Evolutionary conservation across 441 rosid genomes (phyloP), one percentile per base, ranked within the genome.

Genomic region (Adansonia madagascariensis): DNA sequence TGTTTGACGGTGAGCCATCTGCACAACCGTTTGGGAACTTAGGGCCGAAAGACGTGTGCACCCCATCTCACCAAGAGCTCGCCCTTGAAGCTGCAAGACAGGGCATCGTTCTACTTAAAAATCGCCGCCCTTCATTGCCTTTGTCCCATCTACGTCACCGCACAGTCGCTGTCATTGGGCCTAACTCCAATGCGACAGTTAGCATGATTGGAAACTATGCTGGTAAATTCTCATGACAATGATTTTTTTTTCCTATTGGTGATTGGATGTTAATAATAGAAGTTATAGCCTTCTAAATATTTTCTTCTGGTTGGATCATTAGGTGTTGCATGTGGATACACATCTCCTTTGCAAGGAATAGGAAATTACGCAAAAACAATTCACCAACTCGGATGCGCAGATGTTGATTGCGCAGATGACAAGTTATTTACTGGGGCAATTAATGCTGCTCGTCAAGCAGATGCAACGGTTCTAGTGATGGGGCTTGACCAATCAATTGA

Each of bases 121-220:
- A 94, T 71, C 80, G 74, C 0, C 89, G 90, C 12, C 83, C 84
- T 12, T 72, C 89, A 1, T 83, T 95, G 71, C 99, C 99, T 62
- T 82, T 95, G 14, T 92, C 94, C 7, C 78, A 82, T 56, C 81
- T 52, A 22, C 89, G 49, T 27, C 91, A 89, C 85, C 91, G 73
- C n/a, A 85, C 87, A 0, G n/a, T 95, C 2, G 97, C 98, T 0
- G 88, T 95, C 9, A 81, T 94, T 17, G 98, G 99, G 20, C 98
- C 98, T 0, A 92, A 95, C 20, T 81, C 97, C 1, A 84, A 95
- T 50, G 97, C 76, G 49, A 90, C 95, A 0, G 80, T 78, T 41
- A 89, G 95, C 17, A 91, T 94, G 99, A 87, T 95, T 14, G 97
- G 99, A 59, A 92, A 94, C 39, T 95, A 95, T 52, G 99, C 99